A percentile compares a stretch with the other conserved stretches of the same genome.
Evolutionary conservation across 2,329 filamentous ascomycete species (phyloP).

Genomic region (Penicillium digitatum): DNA sequence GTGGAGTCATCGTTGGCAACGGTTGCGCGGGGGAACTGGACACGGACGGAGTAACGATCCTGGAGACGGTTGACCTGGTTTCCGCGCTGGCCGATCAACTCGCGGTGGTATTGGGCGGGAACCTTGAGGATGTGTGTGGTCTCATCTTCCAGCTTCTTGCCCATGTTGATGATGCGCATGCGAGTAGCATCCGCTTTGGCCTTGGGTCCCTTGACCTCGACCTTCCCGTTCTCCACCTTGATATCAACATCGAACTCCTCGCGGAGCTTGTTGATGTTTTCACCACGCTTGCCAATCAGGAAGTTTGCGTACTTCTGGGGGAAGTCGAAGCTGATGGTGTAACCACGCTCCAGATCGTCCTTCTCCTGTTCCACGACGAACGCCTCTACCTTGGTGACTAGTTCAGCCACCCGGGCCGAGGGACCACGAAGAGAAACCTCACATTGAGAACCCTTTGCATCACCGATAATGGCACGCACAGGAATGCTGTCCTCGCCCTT

Average conservation of each 20-base stretch:
- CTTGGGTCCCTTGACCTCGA: constrained; percentile 92
- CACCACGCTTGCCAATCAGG: constrained; percentile 63
- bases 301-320: constrained; percentile 93
- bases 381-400: constrained; percentile 67
- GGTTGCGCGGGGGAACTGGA: constrained; percentile 78
- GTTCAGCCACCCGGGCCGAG: constrained; percentile 63
- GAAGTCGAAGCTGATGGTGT: constrained; percentile 82
- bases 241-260: constrained; percentile 72
- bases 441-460: constrained; percentile 33
- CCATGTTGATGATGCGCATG: constrained; percentile 72
- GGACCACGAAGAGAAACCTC: constrained; percentile 74
- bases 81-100: constrained; percentile 85
- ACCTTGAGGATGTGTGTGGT: constrained; percentile 82
- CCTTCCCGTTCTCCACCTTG: constrained; percentile 88
- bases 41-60: constrained; percentile 85
- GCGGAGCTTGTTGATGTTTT: constrained; percentile 65
- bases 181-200: constrained; percentile 88
- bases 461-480: constrained; percentile 53
- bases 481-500: constrained; percentile 51
- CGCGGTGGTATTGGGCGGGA: constrained; percentile 87
- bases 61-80: constrained; percentile 87
- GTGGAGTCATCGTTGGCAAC: constrained; percentile 54
- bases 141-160: constrained; percentile 85
- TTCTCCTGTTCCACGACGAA: constrained; percentile 86
- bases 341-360: constrained; percentile 90